Base-by-base conservation (phyloP, 176 grass and related monocot species). In the Raddia distichophylla region DNA sequence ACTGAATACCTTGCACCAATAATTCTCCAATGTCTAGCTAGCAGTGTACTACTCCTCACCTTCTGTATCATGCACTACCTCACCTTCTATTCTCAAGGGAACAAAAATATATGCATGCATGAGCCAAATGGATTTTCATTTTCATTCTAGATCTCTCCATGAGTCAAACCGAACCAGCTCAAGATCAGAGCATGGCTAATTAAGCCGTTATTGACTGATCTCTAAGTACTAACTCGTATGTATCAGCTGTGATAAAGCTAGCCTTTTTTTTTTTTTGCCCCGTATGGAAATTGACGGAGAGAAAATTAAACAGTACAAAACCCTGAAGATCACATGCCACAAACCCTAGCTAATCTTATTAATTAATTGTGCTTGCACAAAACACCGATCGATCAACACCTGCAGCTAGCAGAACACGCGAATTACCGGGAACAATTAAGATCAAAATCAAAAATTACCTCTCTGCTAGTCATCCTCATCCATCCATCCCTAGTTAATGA, bases 1-100 rank as follows among this genome's bases (percentile, higher is more conserved):
- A 94, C 92, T 89, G 87, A 94, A 86, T 89, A 81, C 86, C 69
- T 91, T 79, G 89, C 91, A 77, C 86, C 79, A 90, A 86, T 83
- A 86, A 86, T 86, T 86, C 79, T 69, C 35, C 37, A 40, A 40
- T 40, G 4, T 54, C 74, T 49, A 60, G 55, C 35, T 0, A 27
- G 27, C 27, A 27, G 27, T 27, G 27, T 27, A 27, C 27, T 27
- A 27, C 27, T 27, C 27, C n/a, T n/a, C n/a, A n/a, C n/a, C n/a
- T n/a, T n/a, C n/a, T n/a, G n/a, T n/a, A n/a, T 27, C 27, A 27
- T 27, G 27, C 27, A 27, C 27, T 27, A 27, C 27, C 14, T 48
- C 69, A 33, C 2, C 33, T 56, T 47, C 37, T 40, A 40, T 33
- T 19, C 5, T 6, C 10, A 44, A 15, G 6, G 60, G 8, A 37